Evolutionary conservation across 2,329 filamentous ascomycete genomes (phyloP), one percentile per base, ranked within the genome.

Genomic region (Aureobasidium pullulans): DNA sequence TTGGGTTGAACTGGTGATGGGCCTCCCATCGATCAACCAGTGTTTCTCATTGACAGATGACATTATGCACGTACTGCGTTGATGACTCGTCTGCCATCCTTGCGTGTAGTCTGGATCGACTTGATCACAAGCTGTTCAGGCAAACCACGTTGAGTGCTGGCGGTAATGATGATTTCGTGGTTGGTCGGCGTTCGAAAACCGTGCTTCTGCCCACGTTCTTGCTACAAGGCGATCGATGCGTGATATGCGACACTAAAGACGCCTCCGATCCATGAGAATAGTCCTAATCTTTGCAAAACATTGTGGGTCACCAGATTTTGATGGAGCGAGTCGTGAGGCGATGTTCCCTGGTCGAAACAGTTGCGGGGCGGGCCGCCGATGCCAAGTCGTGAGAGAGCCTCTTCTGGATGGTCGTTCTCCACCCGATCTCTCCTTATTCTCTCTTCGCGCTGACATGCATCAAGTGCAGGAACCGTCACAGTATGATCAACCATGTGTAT

Each of bases 221-320:
- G 8, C 13, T 10, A n/a, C 6, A 13, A 4, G 28, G 28, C 50
- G 29, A 43, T 23, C 37, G 28, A 32, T 32, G 16, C 4, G 15
- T 2, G 4, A 10, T 5, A 44, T 29, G 11, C 31, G n/a, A 44
- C 15, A n/a, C 31, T 15, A 42, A 36, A 36, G 23, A 23, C 23
- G n/a, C n/a, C 6, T 13, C 40, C 39, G 37, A 44, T 56, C 31
- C 29, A 9, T 15, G 16, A 44, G 39, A 44, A n/a, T 15, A 16
- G 23, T 31, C 7, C 42, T 34, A 56, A 56, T 56, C 16, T 44
- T 43, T 28, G 34, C 52, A 56, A 56, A 56, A 56, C 52, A 56
- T 8, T 8, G 52, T 56, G 52, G 52, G 40, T 56, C 52, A 11
- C 9, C 28, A 36, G 29, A 37, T n/a, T 31, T 43, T 36, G 29